A percentile compares a stretch with the other conserved stretches of the same genome.
These are phyloP conservation scores for Talaromyces sp. DNA, from an alignment of 2,329 filamentous ascomycete genomes.

Conservation along the genomic window DNA sequence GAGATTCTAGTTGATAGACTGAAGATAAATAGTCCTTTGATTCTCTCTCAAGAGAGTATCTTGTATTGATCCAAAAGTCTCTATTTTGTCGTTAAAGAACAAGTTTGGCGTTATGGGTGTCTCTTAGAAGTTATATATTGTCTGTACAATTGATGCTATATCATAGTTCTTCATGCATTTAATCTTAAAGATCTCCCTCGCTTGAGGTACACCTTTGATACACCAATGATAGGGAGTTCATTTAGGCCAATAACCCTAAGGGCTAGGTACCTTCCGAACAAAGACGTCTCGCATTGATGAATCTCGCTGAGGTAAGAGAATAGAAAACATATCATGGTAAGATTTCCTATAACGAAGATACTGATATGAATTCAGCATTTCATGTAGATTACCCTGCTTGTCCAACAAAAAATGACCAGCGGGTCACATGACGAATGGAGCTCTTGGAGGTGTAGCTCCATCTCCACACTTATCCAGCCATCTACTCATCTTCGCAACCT, in stretches of 20 bases:
- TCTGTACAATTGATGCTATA: background rate
- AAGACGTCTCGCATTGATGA: background rate
- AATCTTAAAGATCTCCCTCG: background rate
- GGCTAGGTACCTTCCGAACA: background rate
- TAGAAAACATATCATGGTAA: background rate
- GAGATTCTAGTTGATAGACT: constrained; percentile 12
- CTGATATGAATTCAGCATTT: background rate
- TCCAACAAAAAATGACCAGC: background rate
- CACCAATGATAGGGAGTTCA: no score
- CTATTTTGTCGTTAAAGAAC: background rate
- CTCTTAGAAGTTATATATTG: background rate
- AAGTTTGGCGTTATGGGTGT: background rate
- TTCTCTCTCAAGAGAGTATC: background rate
- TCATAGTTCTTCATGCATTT: background rate
- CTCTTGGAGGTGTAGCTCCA: constrained; percentile 1
- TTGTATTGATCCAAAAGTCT: background rate
- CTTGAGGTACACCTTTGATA: no score
- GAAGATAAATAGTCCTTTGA: background rate
- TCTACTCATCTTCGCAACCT: constrained; percentile 5
- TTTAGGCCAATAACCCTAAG: background rate
- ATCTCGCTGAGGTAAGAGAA: no score
- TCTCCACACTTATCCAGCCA: constrained; percentile 1
- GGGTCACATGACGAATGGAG: constrained; percentile 9
- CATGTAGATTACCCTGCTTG: background rate
- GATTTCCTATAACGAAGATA: background rate